Base-by-base conservation (phyloP, 116 monocot genomes). In the Thalassia testudinum region DNA sequence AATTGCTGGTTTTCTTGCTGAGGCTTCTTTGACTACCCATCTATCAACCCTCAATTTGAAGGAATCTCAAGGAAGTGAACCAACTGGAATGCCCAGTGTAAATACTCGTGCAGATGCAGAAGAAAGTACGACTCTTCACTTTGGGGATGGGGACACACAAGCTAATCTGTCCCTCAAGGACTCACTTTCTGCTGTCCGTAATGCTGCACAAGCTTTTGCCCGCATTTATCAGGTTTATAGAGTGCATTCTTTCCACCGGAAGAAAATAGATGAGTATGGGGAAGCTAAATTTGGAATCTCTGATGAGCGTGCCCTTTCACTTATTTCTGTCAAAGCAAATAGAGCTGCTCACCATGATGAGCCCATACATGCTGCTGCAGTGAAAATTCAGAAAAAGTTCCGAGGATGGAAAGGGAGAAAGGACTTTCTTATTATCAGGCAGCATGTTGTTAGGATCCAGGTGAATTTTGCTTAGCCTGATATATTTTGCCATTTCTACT, bases 381-480 rank as follows among this genome's bases (percentile, higher is more conserved):
- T 68, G n/a, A 66, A 82, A 56, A 99, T 99, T 51, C 99, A 90
- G 38, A 99, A 99, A 53, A 99, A 86, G 57, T 99, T 90, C 59
- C 79, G 99, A 24, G 82, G 99, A 37, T 99, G 90, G 89, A 99
- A 99, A 68, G 99, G 99, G 37, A 77, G 90, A 65, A 89, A 82
- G 61, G 99, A 99, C 27, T 99, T 99, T 58, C 60, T 99, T 65
- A 69, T 86, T 34, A 78, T 80, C 47, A 71, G 86, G 27, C 99
- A 99, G 54, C 57, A 79, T 27, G 86, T 99, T 22, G 82, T 99
- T 22, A 99, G 83, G 62, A 85, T 99, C 27, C 99, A 99, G 90
- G 99, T 90, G 22, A 40, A 1, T 24, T n/a, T n/a, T n/a, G 30
- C 10, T 34, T 5, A 34, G 10, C 10, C 34, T 21, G 18, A 20